phyloP scores from a whole-genome alignment of 148 eudicot species.

The Diospyros lotus region DNA sequence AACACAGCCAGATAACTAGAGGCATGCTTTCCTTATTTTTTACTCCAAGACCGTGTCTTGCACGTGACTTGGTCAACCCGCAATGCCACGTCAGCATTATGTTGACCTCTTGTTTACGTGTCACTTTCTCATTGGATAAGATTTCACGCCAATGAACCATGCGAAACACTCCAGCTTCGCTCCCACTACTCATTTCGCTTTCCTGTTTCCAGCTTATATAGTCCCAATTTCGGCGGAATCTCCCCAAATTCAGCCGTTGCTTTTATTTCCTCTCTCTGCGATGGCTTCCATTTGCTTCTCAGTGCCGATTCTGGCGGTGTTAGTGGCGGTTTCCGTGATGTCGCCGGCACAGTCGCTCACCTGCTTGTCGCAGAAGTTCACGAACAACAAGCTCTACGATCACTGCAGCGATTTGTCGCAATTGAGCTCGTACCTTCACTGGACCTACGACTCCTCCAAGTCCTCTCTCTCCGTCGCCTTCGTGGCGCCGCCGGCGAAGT shows the following conservation, averaged over 20 bases:
- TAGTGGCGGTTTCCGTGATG: conserved; percentile 6
- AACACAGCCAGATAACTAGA: no score
- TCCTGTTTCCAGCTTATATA: neutral
- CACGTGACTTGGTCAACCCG: no score
- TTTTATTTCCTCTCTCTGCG: neutral
- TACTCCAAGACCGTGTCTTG: no score
- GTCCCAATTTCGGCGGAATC: neutral
- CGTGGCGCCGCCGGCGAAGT: conserved; percentile 36
- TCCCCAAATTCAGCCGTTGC: neutral
- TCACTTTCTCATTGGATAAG: no score
- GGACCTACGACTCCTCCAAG: conserved; percentile 39
- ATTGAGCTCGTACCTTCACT: conserved; percentile 53
- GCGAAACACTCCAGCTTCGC: neutral
- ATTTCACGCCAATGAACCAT: no score
- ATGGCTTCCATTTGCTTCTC: conserved; percentile 19
- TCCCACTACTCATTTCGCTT: neutral
- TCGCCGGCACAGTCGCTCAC: conserved; percentile 36
- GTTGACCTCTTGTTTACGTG: no score
- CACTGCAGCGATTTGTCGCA: conserved; percentile 46
- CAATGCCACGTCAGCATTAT: no score
- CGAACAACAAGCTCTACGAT: conserved; percentile 29
- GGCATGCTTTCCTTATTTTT: no score
- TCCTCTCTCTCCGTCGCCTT: conserved; percentile 60
- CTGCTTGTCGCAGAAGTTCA: conserved; percentile 49
- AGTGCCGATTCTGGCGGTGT: conserved; percentile 6